Evolutionary conservation across 331 rosid genomes (phyloP).

Genomic region (Erythrophleum ivorense): DNA sequence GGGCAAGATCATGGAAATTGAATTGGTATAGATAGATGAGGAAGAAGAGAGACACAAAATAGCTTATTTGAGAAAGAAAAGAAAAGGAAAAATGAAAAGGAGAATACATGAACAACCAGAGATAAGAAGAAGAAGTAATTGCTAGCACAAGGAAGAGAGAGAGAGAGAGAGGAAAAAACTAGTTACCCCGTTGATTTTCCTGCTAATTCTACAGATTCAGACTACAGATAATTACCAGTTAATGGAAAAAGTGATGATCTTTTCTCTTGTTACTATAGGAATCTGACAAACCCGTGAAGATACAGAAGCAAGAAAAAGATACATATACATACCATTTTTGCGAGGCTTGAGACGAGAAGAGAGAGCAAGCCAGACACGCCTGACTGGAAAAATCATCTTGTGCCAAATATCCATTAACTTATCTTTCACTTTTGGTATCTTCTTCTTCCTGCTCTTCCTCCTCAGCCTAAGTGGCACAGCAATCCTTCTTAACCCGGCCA

Average conservation of each 20-base stretch:
- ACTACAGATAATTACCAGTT: not conserved
- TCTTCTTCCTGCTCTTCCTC: constrained; percentile 37
- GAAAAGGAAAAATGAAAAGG: not conserved
- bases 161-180: not conserved
- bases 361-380: constrained; percentile 54
- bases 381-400: constrained; percentile 52
- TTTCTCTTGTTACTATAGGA: not conserved
- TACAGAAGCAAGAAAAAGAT: not conserved
- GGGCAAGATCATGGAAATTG: not conserved
- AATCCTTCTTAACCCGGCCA: constrained; percentile 50
- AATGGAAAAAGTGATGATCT: too few species aligned
- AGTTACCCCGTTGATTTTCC: not conserved
- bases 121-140: not conserved
- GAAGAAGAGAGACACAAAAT: not conserved
- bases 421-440: constrained; percentile 20
- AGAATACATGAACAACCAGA: not conserved
- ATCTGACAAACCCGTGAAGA: not conserved
- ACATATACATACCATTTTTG: constrained; percentile 36
- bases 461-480: constrained; percentile 31
- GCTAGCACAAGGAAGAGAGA: too few species aligned
- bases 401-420: constrained; percentile 47
- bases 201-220: not conserved
- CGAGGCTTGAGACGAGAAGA: constrained; percentile 50
- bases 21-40: not conserved
- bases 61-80: not conserved